Evolutionary conservation across 768 basidiomycete species (phyloP).

Genomic region (Termitomyces sp.): DNA sequence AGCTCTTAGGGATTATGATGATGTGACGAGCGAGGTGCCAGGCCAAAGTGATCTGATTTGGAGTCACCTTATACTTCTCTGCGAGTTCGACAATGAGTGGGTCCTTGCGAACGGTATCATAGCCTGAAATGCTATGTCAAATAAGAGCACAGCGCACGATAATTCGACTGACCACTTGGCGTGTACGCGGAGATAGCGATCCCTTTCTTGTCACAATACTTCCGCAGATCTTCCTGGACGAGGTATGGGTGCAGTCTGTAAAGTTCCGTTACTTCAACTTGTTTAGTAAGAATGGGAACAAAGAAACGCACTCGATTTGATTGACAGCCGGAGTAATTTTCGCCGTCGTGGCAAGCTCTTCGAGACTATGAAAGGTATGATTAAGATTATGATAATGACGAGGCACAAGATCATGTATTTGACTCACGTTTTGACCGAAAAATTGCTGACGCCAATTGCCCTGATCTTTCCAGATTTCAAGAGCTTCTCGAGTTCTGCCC

Average conservation of each 20-base stretch:
- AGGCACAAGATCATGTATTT: background rate
- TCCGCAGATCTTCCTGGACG: slow-evolving; percentile 42
- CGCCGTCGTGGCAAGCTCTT: slow-evolving; percentile 36
- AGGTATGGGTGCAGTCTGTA: slow-evolving; percentile 48
- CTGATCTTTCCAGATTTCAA: slow-evolving; percentile 41
- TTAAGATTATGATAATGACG: too few relatives aligned
- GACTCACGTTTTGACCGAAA: slow-evolving; percentile 51
- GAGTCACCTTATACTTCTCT: slow-evolving; percentile 40
- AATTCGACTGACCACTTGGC: slow-evolving; percentile 33
- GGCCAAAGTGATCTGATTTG: slow-evolving; percentile 46
- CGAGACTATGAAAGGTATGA: slow-evolving; percentile 22
- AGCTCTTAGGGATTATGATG: slow-evolving; percentile 45
- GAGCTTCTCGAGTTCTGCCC: slow-evolving; percentile 50
- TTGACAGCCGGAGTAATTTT: slow-evolving; percentile 45
- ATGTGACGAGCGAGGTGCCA: slow-evolving; percentile 49
- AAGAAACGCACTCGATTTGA: slow-evolving; percentile 38
- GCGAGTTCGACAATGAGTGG: slow-evolving; percentile 42
- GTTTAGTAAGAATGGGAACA: background rate
- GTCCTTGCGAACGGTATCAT: slow-evolving; percentile 40
- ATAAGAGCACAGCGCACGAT: background rate
- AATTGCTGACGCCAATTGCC: slow-evolving; percentile 60
- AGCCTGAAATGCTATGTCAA: slow-evolving; percentile 25
- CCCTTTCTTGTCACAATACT: slow-evolving; percentile 46
- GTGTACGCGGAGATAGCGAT: slow-evolving; percentile 49
- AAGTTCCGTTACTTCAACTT: background rate